phyloP scores from a whole-genome alignment of 1,284 basidiomycete species.

The Leccinum ponderosum region DNA sequence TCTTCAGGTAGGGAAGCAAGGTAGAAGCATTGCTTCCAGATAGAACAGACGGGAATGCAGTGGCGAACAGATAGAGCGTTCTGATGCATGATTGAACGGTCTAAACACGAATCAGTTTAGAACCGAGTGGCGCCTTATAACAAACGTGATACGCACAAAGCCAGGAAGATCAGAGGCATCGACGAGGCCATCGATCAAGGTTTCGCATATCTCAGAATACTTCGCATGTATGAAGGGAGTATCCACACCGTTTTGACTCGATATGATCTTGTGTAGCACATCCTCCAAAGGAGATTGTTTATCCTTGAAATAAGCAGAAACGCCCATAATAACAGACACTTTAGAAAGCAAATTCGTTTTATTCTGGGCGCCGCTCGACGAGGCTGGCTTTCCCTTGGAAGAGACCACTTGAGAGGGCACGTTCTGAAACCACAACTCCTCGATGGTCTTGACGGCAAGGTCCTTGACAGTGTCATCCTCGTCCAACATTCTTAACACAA shows the following conservation, averaged over 20 bases:
- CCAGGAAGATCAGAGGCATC: constrained; percentile 79
- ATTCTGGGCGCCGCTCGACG: constrained; percentile 38
- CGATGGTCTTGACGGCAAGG: constrained; percentile 83
- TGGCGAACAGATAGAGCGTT: constrained; percentile 80
- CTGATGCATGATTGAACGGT: constrained; percentile 80
- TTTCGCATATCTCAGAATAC: constrained; percentile 79
- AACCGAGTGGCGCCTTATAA: background rate
- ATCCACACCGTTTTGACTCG: constrained; percentile 38
- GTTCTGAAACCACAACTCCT: constrained; percentile 84
- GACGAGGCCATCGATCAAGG: constrained; percentile 83
- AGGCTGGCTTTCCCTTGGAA: constrained; percentile 37
- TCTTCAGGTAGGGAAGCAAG: constrained; percentile 86
- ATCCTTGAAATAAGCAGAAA: constrained; percentile 80
- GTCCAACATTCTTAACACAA: constrained; percentile 86
- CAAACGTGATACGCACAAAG: constrained; percentile 56
- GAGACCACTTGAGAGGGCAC: constrained; percentile 30
- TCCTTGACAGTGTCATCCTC: constrained; percentile 95
- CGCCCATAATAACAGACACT: constrained; percentile 82
- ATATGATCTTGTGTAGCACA: constrained; percentile 78
- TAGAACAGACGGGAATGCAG: constrained; percentile 80
- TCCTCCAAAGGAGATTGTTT: constrained; percentile 84
- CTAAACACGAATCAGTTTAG: constrained; percentile 38
- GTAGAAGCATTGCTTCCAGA: constrained; percentile 79
- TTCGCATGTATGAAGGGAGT: constrained; percentile 54
- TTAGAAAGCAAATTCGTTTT: constrained; percentile 57